A percentile compares a stretch with the other conserved stretches of the same genome.
These are phyloP conservation scores for Coprinopsis marcescibilis DNA, from an alignment of 768 basidiomycete species.

Conservation along the genomic window DNA sequence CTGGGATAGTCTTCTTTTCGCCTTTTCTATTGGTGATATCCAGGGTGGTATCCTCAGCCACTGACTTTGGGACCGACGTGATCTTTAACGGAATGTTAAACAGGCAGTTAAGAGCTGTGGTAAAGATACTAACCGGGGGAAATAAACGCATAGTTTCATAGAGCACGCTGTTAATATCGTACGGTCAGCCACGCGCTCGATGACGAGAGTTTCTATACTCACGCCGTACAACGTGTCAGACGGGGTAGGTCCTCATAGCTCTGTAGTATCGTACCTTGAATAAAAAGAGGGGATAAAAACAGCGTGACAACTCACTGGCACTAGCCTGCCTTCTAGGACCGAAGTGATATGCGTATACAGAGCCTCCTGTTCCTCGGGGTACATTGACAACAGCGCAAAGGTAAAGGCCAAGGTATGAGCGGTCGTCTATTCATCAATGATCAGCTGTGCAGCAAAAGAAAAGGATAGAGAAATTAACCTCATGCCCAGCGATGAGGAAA, in stretches of 20 bases:
- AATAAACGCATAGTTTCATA: conserved; percentile 40
- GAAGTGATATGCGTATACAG: conserved; percentile 29
- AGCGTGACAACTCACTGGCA: conserved; percentile 21
- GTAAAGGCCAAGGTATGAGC: conserved; percentile 30
- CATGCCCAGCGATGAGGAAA: conserved; percentile 55
- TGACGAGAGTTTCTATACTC: conserved; percentile 6
- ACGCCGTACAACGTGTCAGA: conserved; percentile 28
- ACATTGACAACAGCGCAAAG: conserved; percentile 36
- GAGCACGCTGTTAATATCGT: conserved; percentile 27
- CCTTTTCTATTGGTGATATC: conserved; percentile 6
- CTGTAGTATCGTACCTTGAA: too few species aligned
- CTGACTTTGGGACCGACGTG: conserved; percentile 7
- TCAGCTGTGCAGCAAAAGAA: background rate
- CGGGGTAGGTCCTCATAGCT: background rate
- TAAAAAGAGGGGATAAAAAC: background rate
- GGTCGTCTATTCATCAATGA: conserved; percentile 21
- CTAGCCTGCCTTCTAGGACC: conserved; percentile 25
- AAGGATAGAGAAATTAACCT: conserved; percentile 29
- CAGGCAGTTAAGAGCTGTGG: background rate
- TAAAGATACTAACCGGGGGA: conserved; percentile 23
- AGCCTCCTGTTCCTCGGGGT: conserved; percentile 31
- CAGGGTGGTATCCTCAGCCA: conserved; percentile 14
- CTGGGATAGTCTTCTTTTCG: conserved; percentile 8
- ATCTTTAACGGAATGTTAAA: conserved; percentile 7
- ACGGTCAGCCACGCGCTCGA: background rate